These are phyloP conservation scores for Monilinia fructigena DNA, from an alignment of 2,329 filamentous ascomycete species.

Conservation along the genomic window DNA sequence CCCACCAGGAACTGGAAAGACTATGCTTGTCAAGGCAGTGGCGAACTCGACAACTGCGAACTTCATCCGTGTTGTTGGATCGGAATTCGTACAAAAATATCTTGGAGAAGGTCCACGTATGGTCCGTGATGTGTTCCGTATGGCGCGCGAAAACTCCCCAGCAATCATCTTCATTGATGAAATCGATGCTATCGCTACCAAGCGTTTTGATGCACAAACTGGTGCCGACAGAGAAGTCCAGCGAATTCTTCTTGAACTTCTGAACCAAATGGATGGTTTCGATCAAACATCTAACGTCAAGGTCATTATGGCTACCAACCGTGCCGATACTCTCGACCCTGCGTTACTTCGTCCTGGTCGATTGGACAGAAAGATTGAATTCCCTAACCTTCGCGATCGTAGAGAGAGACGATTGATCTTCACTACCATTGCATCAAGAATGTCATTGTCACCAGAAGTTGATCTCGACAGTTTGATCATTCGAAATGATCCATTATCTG, in stretches of 20 bases:
- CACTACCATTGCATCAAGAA: slow-evolving; percentile 92
- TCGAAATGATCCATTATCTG: slow-evolving; percentile 90
- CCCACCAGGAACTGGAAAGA: slow-evolving; percentile 93
- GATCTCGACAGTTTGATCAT: slow-evolving; percentile 96
- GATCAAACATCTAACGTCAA: slow-evolving; percentile 99
- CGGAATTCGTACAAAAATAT: slow-evolving; percentile 99
- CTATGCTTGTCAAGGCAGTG: slow-evolving; percentile 96
- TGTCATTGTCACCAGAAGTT: slow-evolving; percentile 95
- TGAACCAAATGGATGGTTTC: slow-evolving; percentile 99
- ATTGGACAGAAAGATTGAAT: slow-evolving; percentile 97
- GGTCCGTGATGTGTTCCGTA: slow-evolving; percentile 98
- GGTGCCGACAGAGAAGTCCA: slow-evolving; percentile 97
- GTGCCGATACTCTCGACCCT: slow-evolving; percentile 93
- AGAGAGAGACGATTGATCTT: slow-evolving; percentile 96
- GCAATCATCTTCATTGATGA: slow-evolving; percentile 99
- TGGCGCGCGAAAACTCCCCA: slow-evolving; percentile 97
- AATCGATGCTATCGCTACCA: slow-evolving; percentile 97
- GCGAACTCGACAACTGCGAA: slow-evolving; percentile 97
- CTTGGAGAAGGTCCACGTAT: slow-evolving; percentile 96
- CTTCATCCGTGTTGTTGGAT: slow-evolving; percentile 97
- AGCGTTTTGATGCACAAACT: slow-evolving; percentile 98
- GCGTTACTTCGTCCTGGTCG: slow-evolving; percentile 91
- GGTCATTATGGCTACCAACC: slow-evolving; percentile 99
- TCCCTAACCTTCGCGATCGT: slow-evolving; percentile 89
- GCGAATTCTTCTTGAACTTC: slow-evolving; percentile 92